Evolutionary conservation across 1,284 basidiomycete genomes (phyloP).

Genomic region (Rhizopogon parksii): DNA sequence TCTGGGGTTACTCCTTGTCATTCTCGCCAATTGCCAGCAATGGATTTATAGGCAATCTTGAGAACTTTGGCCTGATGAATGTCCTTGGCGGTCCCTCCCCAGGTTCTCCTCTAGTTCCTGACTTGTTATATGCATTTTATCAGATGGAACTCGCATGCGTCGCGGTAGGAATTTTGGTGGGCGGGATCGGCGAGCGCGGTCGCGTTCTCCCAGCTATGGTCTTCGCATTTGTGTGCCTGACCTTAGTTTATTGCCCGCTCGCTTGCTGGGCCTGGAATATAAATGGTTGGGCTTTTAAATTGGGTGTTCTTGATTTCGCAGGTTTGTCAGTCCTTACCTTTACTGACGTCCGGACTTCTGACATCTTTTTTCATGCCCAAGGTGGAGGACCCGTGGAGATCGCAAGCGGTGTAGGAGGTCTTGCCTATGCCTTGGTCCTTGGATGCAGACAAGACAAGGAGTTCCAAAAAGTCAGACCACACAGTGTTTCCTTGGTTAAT

Average conservation of each 20-base stretch:
- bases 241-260: slow-evolving; percentile 71
- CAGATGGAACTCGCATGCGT: slow-evolving; percentile 86
- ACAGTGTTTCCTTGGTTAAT: slow-evolving; percentile 86
- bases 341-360: not conserved
- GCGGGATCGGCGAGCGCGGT: slow-evolving; percentile 81
- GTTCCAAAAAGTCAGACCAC: slow-evolving; percentile 84
- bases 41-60: slow-evolving; percentile 76
- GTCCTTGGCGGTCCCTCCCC: slow-evolving; percentile 76
- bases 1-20: slow-evolving; percentile 81
- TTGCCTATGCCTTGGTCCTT: slow-evolving; percentile 82
- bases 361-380: slow-evolving; percentile 13
- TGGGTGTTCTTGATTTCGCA: slow-evolving; percentile 86
- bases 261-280: slow-evolving; percentile 66
- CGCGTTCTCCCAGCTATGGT: slow-evolving; percentile 87
- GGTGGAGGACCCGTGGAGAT: slow-evolving; percentile 94
- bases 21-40: slow-evolving; percentile 73
- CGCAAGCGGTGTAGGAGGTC: slow-evolving; percentile 79
- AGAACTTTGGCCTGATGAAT: slow-evolving; percentile 57
- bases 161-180: slow-evolving; percentile 69
- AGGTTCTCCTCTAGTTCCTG: slow-evolving; percentile 65
- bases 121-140: slow-evolving; percentile 77
- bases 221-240: slow-evolving; percentile 83
- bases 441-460: slow-evolving; percentile 74
- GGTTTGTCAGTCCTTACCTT: slow-evolving; percentile 30
- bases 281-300: slow-evolving; percentile 84